Percentiles rank a stretch among this genome's conserved stretches.
These are phyloP conservation scores for Antitrichia curtipendula DNA, from an alignment of 225 moss, liverwort and hornwort species.

Conservation along the genomic window DNA sequence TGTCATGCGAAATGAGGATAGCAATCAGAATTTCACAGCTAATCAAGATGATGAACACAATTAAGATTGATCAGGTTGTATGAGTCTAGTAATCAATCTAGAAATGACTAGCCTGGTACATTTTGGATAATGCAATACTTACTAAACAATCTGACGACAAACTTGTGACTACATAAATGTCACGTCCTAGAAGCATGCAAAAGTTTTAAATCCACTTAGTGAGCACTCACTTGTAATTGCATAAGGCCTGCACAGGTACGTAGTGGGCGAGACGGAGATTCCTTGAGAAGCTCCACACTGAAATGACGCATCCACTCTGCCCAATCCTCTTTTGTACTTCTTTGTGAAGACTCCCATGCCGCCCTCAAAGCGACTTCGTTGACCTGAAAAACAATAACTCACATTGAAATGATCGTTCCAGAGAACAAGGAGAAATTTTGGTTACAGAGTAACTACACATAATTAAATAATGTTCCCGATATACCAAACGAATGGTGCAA, in stretches of 20 bases:
- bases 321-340: slow-evolving; percentile 99
- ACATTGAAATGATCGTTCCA: neutral
- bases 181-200: neutral
- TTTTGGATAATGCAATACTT: neutral
- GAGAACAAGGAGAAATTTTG: neutral
- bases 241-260: slow-evolving; percentile 93
- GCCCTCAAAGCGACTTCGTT: slow-evolving; percentile 71
- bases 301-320: slow-evolving; percentile 99
- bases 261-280: slow-evolving; percentile 87
- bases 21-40: neutral
- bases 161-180: neutral
- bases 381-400: slow-evolving; percentile 31
- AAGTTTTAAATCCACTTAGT: neutral
- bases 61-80: neutral
- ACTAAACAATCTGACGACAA: neutral
- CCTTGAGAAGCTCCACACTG: slow-evolving; percentile 93
- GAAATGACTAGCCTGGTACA: neutral
- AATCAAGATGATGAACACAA: neutral
- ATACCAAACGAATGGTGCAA: neutral
- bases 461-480: neutral
- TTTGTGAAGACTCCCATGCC: slow-evolving; percentile 94
- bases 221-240: slow-evolving; percentile 63
- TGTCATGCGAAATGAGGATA: no score
- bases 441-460: neutral
- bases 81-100: no score